A percentile compares a stretch with the other conserved stretches of the same genome.
Evolutionary conservation across 2,329 filamentous ascomycete species (phyloP).

Genomic region (Purpureocillium takamizusanense): DNA sequence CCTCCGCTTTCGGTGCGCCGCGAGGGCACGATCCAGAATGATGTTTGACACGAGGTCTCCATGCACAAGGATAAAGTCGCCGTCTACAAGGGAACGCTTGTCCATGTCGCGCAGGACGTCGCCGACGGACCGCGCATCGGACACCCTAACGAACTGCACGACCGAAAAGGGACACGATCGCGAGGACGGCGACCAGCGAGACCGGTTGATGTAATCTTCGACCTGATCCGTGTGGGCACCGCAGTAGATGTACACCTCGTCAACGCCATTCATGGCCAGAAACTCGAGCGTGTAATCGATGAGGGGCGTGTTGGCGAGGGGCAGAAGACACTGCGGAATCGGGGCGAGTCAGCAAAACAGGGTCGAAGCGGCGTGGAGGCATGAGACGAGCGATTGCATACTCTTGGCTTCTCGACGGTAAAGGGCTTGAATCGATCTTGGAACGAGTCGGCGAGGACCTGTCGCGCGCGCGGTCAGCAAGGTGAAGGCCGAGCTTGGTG

Average conservation of each 20-base stretch:
- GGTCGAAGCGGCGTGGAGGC: background rate
- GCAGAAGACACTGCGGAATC: constrained; percentile 67
- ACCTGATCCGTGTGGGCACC: constrained; percentile 80
- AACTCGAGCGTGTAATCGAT: constrained; percentile 98
- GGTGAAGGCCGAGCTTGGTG: constrained; percentile 1
- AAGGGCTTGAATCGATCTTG: constrained; percentile 88
- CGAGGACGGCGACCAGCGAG: constrained; percentile 57
- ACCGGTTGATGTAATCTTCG: constrained; percentile 75
- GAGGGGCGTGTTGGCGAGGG: constrained; percentile 84
- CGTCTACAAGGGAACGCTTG: constrained; percentile 71
- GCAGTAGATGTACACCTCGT: constrained; percentile 88
- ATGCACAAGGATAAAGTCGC: constrained; percentile 88
- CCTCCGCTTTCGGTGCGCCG: constrained; percentile 70
- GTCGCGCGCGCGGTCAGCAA: constrained; percentile 11
- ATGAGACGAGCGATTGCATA: constrained; percentile 21
- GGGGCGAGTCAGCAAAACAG: background rate
- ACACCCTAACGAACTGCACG: constrained; percentile 76
- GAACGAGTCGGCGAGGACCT: constrained; percentile 91
- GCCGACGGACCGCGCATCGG: constrained; percentile 75
- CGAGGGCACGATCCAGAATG: constrained; percentile 68
- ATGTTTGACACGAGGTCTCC: constrained; percentile 90
- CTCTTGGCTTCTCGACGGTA: constrained; percentile 78
- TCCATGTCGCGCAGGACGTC: constrained; percentile 94
- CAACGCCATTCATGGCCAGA: constrained; percentile 87
- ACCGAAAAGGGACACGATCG: constrained; percentile 59